phyloP scores from a whole-genome alignment of 179 eudicot species.

The Corrigiola litoralis region DNA sequence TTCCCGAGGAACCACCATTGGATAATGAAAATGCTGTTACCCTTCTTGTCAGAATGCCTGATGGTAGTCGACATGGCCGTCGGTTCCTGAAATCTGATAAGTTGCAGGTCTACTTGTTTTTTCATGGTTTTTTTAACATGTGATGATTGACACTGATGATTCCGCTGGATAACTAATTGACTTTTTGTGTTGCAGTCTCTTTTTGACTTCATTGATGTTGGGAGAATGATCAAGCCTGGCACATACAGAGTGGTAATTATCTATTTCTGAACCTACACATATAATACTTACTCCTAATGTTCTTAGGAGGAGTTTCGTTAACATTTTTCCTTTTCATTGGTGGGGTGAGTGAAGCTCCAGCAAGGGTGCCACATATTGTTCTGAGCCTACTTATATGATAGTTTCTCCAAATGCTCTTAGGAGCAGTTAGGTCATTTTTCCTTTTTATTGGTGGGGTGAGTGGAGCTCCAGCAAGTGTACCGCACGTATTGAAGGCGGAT shows the following conservation, averaged over 20 bases:
- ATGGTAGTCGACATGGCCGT: constrained; percentile 87
- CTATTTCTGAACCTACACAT: not conserved
- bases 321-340: too few species aligned
- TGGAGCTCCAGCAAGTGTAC: too few species aligned
- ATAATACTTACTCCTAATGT: not conserved
- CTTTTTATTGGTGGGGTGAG: not conserved
- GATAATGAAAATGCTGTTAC: constrained; percentile 75
- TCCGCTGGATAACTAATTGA: constrained; percentile 1
- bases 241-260: constrained; percentile 74
- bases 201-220: constrained; percentile 87
- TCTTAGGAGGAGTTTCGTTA: not conserved
- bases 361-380: too few species aligned
- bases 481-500: too few species aligned
- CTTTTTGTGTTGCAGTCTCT: constrained; percentile 51
- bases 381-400: too few species aligned
- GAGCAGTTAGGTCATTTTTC: not conserved
- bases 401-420: too few species aligned
- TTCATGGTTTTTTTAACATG: not conserved
- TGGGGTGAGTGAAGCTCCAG: too few species aligned
- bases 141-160: not conserved
- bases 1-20: constrained; percentile 78
- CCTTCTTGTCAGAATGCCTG: constrained; percentile 90
- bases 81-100: constrained; percentile 72
- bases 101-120: constrained; percentile 54
- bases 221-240: constrained; percentile 76